Base-by-base conservation (phyloP, 2,329 filamentous ascomycete genomes). In the Xylariaceae sp. region DNA sequence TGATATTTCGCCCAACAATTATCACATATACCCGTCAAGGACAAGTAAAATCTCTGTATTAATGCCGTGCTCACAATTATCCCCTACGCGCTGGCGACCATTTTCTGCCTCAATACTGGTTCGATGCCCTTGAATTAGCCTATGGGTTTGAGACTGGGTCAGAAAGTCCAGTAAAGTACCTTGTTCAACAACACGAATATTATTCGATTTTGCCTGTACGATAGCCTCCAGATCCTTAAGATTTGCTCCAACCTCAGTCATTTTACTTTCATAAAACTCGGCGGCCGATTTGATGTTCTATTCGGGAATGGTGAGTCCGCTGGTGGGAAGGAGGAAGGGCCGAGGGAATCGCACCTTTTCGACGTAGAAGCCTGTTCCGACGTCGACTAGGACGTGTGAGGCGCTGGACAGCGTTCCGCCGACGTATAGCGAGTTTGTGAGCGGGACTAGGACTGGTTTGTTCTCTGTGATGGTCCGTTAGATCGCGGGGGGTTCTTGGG, bases 351-450 rank as follows among this genome's bases (percentile, higher is more conserved):
- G 29, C 32, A 87, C 86, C 83, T 99, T 99, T 74, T 97, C 92
- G 49, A 97, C 60, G 39, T 66, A 68, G 42, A 68, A 68, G 15
- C 66, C 66, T 1, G 65, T 67, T 34, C 65, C 66, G 19, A 67
- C 55, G 22, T 67, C 65, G 29, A 67, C 63, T 7, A 68, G 78
- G 6, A 96, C 90, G 57, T 84, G 85, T 53, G 89, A 81, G 1
- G 86, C 80, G 70, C 86, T 83, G 43, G 87, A 80, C 39, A 97
- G 77, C 37, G 81, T 85, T 30, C 92, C 95, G 22, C 88, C 87
- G 15, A 99, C 92, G 72, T 99, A 99, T 29, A 99, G 80, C 0
- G 92, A 96, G 65, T 89, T 94, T 12, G 94, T 99, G 58, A 99
- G 74, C 0, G 95, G 94, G n/a, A 99, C 90, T 18, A 99, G 81